Evolutionary conservation across 768 basidiomycete species (phyloP).

Genomic region (Mycena maculata): DNA sequence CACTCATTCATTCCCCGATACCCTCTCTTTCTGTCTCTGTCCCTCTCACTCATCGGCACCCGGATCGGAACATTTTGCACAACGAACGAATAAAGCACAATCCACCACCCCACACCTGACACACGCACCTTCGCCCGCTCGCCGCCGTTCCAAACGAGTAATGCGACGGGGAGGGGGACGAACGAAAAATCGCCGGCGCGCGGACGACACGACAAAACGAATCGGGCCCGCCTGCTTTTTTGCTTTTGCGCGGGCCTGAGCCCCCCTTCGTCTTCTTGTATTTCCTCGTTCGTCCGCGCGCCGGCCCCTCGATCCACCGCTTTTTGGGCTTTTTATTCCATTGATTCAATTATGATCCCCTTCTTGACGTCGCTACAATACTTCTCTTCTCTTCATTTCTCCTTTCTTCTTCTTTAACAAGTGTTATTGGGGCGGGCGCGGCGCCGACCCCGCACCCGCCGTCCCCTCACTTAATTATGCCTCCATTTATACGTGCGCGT

Average conservation of each 20-base stretch:
- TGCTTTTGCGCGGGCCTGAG: constrained; percentile 25
- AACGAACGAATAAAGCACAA: constrained; percentile 31
- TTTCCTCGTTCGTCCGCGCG: constrained; percentile 22
- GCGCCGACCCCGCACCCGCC: constrained; percentile 21
- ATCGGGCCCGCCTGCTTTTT: constrained; percentile 31
- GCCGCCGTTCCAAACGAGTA: background rate
- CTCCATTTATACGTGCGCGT: constrained; percentile 31
- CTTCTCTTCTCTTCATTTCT: constrained; percentile 15
- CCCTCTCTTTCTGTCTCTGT: constrained; percentile 21
- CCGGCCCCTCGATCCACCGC: constrained; percentile 21
- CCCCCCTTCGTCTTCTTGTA: constrained; percentile 31
- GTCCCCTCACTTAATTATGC: constrained; percentile 38
- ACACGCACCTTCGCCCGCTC: constrained; percentile 26
- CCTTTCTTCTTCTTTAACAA: constrained; percentile 22
- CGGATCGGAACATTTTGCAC: constrained; percentile 32
- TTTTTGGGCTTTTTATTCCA: constrained; percentile 29
- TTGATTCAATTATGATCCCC: constrained; percentile 12
- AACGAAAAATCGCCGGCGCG: constrained; percentile 28
- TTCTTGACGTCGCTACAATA: constrained; percentile 16
- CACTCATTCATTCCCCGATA: constrained; percentile 30
- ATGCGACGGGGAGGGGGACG: constrained; percentile 11
- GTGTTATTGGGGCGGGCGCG: constrained; percentile 30
- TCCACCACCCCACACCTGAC: constrained; percentile 14
- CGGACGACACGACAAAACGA: constrained; percentile 33
- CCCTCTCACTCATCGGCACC: constrained; percentile 20